Base-by-base conservation (phyloP, 495 filamentous ascomycete genomes). In the Parathielavia appendiculata region DNA sequence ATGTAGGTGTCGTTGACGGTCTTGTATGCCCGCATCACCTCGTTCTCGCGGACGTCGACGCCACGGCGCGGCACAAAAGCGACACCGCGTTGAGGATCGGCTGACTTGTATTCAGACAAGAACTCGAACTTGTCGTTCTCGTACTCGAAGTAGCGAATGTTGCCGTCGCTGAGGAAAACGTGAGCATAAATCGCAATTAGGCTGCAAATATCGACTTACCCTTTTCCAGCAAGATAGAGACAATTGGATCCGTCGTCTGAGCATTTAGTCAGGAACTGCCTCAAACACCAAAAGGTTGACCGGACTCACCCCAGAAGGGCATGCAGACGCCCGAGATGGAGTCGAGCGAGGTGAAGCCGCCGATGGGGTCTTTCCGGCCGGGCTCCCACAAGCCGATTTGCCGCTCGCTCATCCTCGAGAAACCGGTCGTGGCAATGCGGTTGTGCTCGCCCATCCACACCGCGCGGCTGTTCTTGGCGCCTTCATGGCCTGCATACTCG, bases 401-500 rank as follows among this genome's bases (percentile, higher is more conserved):
- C 16, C 93, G 85, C 75, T 98, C 95, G 69, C 92, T 97, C 92
- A 97, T 97, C 71, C 85, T 89, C 44, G 90, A 95, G 79, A 98
- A 98, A 58, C 93, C 93, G 12, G 93, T 97, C 5, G 93, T 97
- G 50, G 88, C 93, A 63, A 98, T 84, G 54, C 92, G 83, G 76
- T 96, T 90, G 67, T 90, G 89, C 70, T 97, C 93, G 61, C 95
- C 93, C 79, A 98, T 79, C 93, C 93, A 98, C 16, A 96, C 91
- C 17, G 86, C 84, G 63, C 93, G 88, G 69, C 92, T 97, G 77
- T 93, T 97, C 79, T 97, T 97, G 60, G 95, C 95, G 26, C 93
- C 93, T 22, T 83, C 77, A 72, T 98, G 93, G 47, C 93, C 93
- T 16, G 83, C 75, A 38, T 86, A 84, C 70, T 96, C 93, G 59